Evolutionary conservation across 192 early-diverging fungal species (phyloP).

Genomic region (Piromyces finnis): DNA sequence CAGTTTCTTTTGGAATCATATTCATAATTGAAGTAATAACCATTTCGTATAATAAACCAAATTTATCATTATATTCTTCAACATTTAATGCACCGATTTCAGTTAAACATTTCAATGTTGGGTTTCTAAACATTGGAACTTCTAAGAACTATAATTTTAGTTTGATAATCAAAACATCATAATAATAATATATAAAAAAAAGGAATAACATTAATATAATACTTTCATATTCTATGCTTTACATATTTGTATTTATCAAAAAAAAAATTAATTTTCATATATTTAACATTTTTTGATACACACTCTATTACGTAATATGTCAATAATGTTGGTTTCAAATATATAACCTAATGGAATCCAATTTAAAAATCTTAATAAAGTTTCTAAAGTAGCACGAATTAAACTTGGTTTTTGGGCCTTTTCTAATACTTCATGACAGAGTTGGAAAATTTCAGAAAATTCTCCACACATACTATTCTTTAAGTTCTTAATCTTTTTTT

Average conservation of each 20-base stretch:
- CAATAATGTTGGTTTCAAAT: constrained; percentile 87
- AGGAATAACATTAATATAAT: no score
- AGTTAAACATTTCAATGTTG: constrained; percentile 88
- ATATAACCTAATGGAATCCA: constrained; percentile 98
- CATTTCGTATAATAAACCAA: constrained; percentile 71
- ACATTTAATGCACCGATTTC: constrained; percentile 86
- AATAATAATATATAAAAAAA: no score
- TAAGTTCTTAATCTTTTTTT: constrained; percentile 79
- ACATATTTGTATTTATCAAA: no score
- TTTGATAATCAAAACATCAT: background rate
- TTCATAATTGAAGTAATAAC: constrained; percentile 48
- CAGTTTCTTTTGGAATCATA: constrained; percentile 46
- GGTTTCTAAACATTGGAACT: constrained; percentile 71
- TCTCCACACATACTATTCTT: constrained; percentile 91
- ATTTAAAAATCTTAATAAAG: constrained; percentile 84
- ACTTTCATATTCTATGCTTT: no score
- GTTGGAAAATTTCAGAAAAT: constrained; percentile 85
- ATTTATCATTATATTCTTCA: constrained; percentile 68
- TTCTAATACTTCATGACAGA: constrained; percentile 87
- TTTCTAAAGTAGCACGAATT: constrained; percentile 82
- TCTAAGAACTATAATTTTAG: constrained; percentile 52
- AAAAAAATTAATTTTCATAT: no score
- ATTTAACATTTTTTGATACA: constrained; percentile 1
- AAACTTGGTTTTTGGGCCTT: constrained; percentile 76
- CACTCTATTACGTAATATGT: constrained; percentile 61